These are phyloP conservation scores for Lentinula aciculospora DNA, from an alignment of 768 basidiomycete species.

Conservation along the genomic window DNA sequence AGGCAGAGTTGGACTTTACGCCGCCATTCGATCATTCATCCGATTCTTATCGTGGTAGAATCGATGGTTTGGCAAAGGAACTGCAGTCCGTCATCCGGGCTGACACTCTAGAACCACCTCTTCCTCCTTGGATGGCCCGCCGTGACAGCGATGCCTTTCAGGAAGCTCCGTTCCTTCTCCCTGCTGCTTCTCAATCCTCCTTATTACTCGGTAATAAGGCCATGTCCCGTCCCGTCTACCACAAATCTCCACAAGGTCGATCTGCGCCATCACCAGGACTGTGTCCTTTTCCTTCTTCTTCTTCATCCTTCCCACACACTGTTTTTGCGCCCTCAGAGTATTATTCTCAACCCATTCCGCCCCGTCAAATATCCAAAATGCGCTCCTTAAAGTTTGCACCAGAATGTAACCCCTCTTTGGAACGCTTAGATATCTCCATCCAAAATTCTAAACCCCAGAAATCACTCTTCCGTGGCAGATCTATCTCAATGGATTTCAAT, in stretches of 20 bases:
- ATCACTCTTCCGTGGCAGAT: slow-evolving; percentile 10
- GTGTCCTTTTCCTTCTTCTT: not conserved
- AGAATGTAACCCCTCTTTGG: slow-evolving; percentile 1
- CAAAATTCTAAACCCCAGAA: not conserved
- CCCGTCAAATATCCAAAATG: slow-evolving; percentile 5
- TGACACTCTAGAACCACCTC: not conserved
- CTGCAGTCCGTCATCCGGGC: not conserved
- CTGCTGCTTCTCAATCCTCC: not conserved
- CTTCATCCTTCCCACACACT: not conserved
- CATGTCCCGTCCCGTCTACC: not conserved
- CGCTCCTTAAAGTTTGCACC: slow-evolving; percentile 9
- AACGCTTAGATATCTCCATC: slow-evolving; percentile 2
- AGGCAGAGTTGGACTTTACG: slow-evolving; percentile 3
- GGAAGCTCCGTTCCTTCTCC: not conserved
- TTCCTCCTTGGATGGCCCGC: not conserved
- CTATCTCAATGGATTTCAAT: slow-evolving; percentile 10
- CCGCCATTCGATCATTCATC: not conserved
- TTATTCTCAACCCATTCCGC: not conserved
- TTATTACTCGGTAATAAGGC: not conserved
- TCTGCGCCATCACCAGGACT: not conserved
- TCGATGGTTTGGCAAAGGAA: not conserved
- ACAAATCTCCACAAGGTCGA: not conserved
- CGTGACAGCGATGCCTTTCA: not conserved
- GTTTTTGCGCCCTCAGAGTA: not conserved
- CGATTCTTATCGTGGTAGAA: slow-evolving; percentile 3